Percentiles rank a stretch among this genome's conserved stretches.
Evolutionary conservation across 495 filamentous ascomycete species (phyloP).

Genomic region (Lichina pygmaea): DNA sequence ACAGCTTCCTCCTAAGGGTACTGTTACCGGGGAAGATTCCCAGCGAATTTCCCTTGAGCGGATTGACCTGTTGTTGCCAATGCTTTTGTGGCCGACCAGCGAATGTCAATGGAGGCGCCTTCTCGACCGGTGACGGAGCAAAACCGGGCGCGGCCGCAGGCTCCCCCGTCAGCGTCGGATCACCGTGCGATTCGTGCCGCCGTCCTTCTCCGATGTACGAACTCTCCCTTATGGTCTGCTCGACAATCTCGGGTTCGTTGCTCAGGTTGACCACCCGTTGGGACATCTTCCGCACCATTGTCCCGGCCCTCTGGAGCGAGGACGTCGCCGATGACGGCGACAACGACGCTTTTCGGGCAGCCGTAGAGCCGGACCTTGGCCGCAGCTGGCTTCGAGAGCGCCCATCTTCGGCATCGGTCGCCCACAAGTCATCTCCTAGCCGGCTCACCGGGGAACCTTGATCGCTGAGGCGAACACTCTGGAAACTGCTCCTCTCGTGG

Average conservation of each 20-base stretch:
- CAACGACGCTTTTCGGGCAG: slow-evolving; percentile 24
- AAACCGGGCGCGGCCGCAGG: slow-evolving; percentile 18
- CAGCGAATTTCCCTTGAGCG: slow-evolving; percentile 65
- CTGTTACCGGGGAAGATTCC: slow-evolving; percentile 62
- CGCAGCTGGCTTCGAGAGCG: slow-evolving; percentile 12
- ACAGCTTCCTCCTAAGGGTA: slow-evolving; percentile 42
- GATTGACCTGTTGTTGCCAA: slow-evolving; percentile 30
- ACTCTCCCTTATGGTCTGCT: slow-evolving; percentile 43
- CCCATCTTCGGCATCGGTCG: slow-evolving; percentile 22
- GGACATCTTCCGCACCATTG: slow-evolving; percentile 88
- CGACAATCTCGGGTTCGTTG: slow-evolving; percentile 58
- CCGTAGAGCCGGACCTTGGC: slow-evolving; percentile 17
- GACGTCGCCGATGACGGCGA: slow-evolving; percentile 41
- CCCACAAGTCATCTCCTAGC: slow-evolving; percentile 34
- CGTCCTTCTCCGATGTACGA: slow-evolving; percentile 25
- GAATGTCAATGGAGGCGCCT: slow-evolving; percentile 12
- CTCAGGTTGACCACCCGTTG: slow-evolving; percentile 94
- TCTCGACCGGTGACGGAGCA: slow-evolving; percentile 18
- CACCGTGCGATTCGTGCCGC: slow-evolving; percentile 25
- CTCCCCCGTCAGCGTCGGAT: slow-evolving; percentile 28
- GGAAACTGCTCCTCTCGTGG: slow-evolving; percentile 24
- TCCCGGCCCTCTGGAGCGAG: slow-evolving; percentile 52
- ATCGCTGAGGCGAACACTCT: slow-evolving; percentile 22
- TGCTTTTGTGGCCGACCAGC: slow-evolving; percentile 11
- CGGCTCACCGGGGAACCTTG: slow-evolving; percentile 16